Evolutionary conservation across 140 eudicot genomes (phyloP), one percentile per base, ranked within the genome.

Genomic region (Flaveria floridana): DNA sequence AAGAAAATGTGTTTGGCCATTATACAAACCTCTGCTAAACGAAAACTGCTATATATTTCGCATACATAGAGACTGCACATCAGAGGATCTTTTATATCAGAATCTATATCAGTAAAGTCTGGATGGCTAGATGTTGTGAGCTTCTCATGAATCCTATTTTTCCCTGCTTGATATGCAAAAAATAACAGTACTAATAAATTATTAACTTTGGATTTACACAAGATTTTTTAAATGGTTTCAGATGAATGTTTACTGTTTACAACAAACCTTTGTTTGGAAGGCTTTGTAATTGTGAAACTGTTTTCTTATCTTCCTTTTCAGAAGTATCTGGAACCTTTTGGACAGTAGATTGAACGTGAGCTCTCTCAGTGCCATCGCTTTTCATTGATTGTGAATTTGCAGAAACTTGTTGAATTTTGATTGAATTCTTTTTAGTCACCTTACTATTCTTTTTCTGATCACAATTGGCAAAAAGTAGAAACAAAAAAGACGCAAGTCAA

Each of bases 11-110:
- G 48, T 50, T 41, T 16, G 48, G 67, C 47, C 37, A 77, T 28
- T 26, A 59, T 4, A 76, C 90, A 79, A 70, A 89, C 96, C 96
- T 89, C 96, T 53, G 84, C 83, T 63, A 78, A 89, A 10, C 88
- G 90, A 68, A 83, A 75, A 78, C 85, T 79, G 71, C 67, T 82
- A 72, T 86, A 85, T 77, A 89, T 89, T 26, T 89, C 92, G 61
- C 62, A 56, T 62, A 84, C 92, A 79, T 89, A 89, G 26, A 76
- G 66, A 73, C 89, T 81, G 84, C 96, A 89, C 82, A 83, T 44
- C 25, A 57, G 87, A 64, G 88, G 88, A 83, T 89, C 92, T 75
- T 71, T 85, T 10, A 79, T 48, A 76, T 87, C 87, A 11, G 82
- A 76, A 82, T 89, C 96, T 64, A 89, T 89, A 62, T 89, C 82